Conservation (phyloP, 2,329 filamentous ascomycete genomes). For the Epicoccum sorghinum region DNA sequence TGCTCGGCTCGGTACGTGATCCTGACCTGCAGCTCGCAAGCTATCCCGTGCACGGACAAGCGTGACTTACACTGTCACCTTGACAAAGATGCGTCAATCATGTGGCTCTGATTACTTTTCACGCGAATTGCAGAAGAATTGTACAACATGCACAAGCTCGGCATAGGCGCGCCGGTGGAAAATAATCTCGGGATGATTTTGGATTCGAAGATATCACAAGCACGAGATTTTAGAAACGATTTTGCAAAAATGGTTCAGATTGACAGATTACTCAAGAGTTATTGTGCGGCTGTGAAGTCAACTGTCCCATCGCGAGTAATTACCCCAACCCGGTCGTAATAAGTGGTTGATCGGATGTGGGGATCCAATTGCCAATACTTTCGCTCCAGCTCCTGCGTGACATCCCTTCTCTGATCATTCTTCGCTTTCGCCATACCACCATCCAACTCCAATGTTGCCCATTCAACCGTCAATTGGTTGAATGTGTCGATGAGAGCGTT, state of each 20-base stretch:
- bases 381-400: neutral
- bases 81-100: too few relatives aligned
- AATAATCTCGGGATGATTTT: too few relatives aligned
- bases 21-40: neutral
- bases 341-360: neutral
- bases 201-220: too few relatives aligned
- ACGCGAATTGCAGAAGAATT: too few relatives aligned
- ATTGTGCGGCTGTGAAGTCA: neutral
- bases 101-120: too few relatives aligned
- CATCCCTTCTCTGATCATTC: neutral
- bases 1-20: neutral
- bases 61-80: too few relatives aligned
- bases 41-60: neutral
- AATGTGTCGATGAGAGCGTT: neutral
- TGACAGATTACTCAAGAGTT: neutral
- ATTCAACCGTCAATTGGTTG: neutral
- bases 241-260: neutral
- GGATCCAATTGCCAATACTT: neutral
- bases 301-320: neutral
- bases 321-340: neutral
- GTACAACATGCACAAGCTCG: too few relatives aligned
- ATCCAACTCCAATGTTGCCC: neutral
- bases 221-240: too few relatives aligned
- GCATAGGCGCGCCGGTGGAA: too few relatives aligned
- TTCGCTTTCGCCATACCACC: neutral